Conservation (phyloP, 768 basidiomycete genomes). For the Trametes sanguinea region DNA sequence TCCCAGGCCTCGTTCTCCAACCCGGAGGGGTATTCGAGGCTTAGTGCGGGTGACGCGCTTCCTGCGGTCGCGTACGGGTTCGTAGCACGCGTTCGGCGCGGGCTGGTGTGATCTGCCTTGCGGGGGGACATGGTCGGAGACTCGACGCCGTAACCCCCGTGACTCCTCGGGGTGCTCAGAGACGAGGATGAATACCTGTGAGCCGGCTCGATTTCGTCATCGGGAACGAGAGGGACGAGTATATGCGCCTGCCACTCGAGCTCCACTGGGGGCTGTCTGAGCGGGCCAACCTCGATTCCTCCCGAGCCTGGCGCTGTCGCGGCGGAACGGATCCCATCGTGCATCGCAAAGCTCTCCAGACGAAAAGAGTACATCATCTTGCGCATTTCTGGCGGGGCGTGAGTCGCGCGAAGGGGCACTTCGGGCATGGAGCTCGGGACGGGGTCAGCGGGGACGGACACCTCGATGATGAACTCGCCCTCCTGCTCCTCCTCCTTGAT, state of each 20-base stretch:
- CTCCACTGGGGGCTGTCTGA: slow-evolving; percentile 59
- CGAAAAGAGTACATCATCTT: slow-evolving; percentile 78
- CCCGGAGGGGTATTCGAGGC: slow-evolving; percentile 1
- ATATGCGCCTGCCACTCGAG: slow-evolving; percentile 66
- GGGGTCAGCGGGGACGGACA: slow-evolving; percentile 16
- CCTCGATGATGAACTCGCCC: slow-evolving; percentile 25
- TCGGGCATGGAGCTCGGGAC: slow-evolving; percentile 23
- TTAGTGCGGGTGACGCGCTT: slow-evolving; percentile 11
- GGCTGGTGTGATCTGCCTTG: neutral
- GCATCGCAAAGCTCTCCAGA: slow-evolving; percentile 68
- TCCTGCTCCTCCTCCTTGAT: slow-evolving; percentile 24
- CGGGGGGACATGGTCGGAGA: neutral
- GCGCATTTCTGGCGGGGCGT: slow-evolving; percentile 70
- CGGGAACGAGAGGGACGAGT: slow-evolving; percentile 15
- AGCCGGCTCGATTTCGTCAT: neutral
- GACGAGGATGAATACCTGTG: neutral
- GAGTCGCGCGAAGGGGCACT: slow-evolving; percentile 75
- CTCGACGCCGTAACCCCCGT: neutral
- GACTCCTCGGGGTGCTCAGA: too few species aligned
- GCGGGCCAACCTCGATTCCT: slow-evolving; percentile 52
- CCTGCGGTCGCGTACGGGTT: neutral
- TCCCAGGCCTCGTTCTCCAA: slow-evolving; percentile 15
- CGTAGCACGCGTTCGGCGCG: neutral
- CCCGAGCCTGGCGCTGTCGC: slow-evolving; percentile 19
- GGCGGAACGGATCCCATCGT: slow-evolving; percentile 49